Base-by-base conservation (phyloP, 176 grass and related monocot genomes). In the Aegilops speltoides region DNA sequence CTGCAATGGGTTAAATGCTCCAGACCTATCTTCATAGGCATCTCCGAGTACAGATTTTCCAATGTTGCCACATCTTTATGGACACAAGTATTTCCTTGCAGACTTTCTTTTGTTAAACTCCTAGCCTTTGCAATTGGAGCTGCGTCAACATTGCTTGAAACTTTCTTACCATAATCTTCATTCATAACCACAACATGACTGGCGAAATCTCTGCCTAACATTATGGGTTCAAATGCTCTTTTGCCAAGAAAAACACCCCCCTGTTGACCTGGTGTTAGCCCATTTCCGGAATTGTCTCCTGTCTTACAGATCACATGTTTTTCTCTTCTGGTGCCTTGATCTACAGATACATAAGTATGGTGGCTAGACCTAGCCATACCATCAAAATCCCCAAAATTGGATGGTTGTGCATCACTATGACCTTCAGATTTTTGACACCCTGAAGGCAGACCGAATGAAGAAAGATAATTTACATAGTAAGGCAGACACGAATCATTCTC, bases 141-240 rank as follows among this genome's bases (percentile, higher is more conserved):
- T 8, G 65, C 59, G 14, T 6, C 56, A 57, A 87, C 23, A 73
- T 76, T 69, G 77, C 59, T 85, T n/a, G 48, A 75, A 75, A 68
- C 43, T 67, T 88, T 78, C 38, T 79, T 69, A 70, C 16, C 48
- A 72, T 56, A 40, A 67, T 50, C 63, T 79, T 80, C 83, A 82
- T 66, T 64, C 4, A 6, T 48, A 46, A 38, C 29, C n/a, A 60
- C 82, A 64, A 63, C 54, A 75, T 46, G 54, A 32, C 24, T 84
- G 24, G 54, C 32, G 31, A 74, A 14, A 12, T 64, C 62, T 77
- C 57, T 9, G 2, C 40, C 72, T 50, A 46, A 48, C 29, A 72
- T 22, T 16, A 33, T 23, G 59, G 72, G 43, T 76, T 65, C 72
- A 24, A 24, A 65, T 8, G 71, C 52, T 63, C 24, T 85, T 62